Evolutionary conservation across 2,329 filamentous ascomycete species (phyloP), one percentile per base, ranked within the genome.

Genomic region (Alternaria sp.): DNA sequence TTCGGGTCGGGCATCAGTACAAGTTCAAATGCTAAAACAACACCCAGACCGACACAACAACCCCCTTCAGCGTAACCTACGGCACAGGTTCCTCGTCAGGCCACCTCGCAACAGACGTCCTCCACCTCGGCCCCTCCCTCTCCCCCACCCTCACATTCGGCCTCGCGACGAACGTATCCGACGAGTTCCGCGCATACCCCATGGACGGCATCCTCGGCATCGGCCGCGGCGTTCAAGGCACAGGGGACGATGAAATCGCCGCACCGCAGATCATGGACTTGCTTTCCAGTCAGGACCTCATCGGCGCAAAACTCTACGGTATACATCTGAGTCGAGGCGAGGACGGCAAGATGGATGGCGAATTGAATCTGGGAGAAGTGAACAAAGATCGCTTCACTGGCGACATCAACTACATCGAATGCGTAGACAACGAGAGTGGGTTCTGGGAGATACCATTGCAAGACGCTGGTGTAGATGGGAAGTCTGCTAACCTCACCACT

Each of bases 161-260:
- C 5, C 80, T 94, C 62, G 92, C 91, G 21, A 87, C 86, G 32
- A 85, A 85, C 23, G 91, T 91, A 2, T 93, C 92, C 1, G 80
- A 88, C 55, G 89, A 96, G 67, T 97, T 97, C 77, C 81, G 83
- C 26, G 86, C 87, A 56, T 97, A 95, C 71, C 91, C 92, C 2
- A 93, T 97, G 79, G 93, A 97, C 77, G 93, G 93, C 23, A 96
- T 97, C 52, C 82, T 97, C 3, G 93, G 93, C 5, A 81, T 97
- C 23, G 91, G 91, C 15, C 89, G 90, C 70, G 86, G 85, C 64
- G 82, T 84, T 4, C 28, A 52, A 17, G 49, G 13, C 28, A 66
- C 51, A 6, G 51, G 32, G 13, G 13, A 86, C 3, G 83, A 82
- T 36, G 85, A 77, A 4, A 76, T 83, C 61, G 75, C 74, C 4